Evolutionary conservation across 2,329 filamentous ascomycete genomes (phyloP).

Genomic region (Alternaria postmessia): DNA sequence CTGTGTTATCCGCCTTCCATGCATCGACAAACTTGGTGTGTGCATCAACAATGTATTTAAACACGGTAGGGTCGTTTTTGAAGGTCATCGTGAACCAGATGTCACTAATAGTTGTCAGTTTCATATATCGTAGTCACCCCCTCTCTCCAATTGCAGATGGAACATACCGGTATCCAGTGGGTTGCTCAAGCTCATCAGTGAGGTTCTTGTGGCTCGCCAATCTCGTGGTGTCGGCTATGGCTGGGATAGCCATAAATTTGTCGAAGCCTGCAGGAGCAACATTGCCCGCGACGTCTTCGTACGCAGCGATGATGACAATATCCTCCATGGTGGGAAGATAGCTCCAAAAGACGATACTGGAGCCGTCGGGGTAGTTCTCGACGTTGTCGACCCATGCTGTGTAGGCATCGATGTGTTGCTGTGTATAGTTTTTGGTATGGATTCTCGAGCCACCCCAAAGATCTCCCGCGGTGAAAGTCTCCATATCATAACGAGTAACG

Average conservation of each 20-base stretch:
- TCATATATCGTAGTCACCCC: background rate
- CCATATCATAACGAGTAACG: constrained; percentile 29
- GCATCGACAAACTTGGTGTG: constrained; percentile 31
- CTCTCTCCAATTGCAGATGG: background rate
- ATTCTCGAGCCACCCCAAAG: constrained; percentile 33
- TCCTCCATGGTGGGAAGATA: constrained; percentile 24
- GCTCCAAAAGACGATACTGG: constrained; percentile 35
- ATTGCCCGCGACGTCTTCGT: constrained; percentile 30
- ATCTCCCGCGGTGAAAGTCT: constrained; percentile 30
- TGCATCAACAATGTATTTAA: constrained; percentile 28
- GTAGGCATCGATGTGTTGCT: constrained; percentile 30
- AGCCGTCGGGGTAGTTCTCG: constrained; percentile 32
- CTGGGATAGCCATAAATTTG: constrained; percentile 31
- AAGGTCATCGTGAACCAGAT: constrained; percentile 38
- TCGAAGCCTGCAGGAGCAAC: constrained; percentile 30
- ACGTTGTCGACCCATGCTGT: constrained; percentile 34
- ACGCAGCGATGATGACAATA: constrained; percentile 31
- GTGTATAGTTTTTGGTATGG: constrained; percentile 24
- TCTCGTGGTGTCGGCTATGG: constrained; percentile 24
- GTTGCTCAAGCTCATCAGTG: constrained; percentile 36
- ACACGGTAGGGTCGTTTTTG: constrained; percentile 28
- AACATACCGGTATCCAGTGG: constrained; percentile 32
- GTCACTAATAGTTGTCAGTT: constrained; percentile 21
- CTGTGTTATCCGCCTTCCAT: constrained; percentile 18
- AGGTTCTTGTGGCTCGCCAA: constrained; percentile 33